A percentile compares a stretch with the other conserved stretches of the same genome.
Conservation (phyloP, 768 basidiomycete species). For the Pleurotus tuber-regium region DNA sequence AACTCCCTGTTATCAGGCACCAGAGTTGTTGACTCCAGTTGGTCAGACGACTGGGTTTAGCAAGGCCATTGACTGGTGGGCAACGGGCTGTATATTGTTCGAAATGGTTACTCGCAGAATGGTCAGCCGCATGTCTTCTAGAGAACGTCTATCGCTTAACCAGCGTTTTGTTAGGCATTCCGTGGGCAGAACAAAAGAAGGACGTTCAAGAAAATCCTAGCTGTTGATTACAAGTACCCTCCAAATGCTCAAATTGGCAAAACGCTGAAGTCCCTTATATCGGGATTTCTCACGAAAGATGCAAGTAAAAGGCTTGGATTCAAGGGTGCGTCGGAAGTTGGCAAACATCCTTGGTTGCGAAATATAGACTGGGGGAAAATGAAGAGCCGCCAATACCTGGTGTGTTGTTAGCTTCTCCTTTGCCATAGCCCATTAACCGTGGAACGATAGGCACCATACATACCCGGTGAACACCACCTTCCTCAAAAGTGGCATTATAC, state of each 20-base stretch:
- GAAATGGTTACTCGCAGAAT: conserved; percentile 46
- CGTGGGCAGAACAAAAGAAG: conserved; percentile 18
- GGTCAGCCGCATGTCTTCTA: conserved; percentile 23
- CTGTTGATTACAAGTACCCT: conserved; percentile 38
- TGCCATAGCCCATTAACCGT: conserved; percentile 7
- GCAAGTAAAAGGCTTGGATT: conserved; percentile 38
- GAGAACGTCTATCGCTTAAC: not conserved
- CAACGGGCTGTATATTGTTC: conserved; percentile 46
- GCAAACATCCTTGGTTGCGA: conserved; percentile 42
- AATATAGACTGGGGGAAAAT: conserved; percentile 48
- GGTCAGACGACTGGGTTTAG: conserved; percentile 18
- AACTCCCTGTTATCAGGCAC: conserved; percentile 47
- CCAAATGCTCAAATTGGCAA: conserved; percentile 30
- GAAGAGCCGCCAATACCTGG: conserved; percentile 39
- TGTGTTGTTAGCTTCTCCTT: conserved; percentile 25
- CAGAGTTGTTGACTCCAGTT: conserved; percentile 34
- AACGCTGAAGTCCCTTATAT: conserved; percentile 40
- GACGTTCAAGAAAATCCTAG: conserved; percentile 24
- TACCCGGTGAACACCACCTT: conserved; percentile 24
- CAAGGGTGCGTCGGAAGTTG: conserved; percentile 29
- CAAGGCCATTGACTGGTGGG: conserved; percentile 52
- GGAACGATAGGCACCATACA: conserved; percentile 38
- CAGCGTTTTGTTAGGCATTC: conserved; percentile 16
- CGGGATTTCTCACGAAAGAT: conserved; percentile 35
- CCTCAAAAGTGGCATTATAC: conserved; percentile 34